These are phyloP conservation scores for Ogataea degrootiae DNA, from an alignment of 805 yeast species.

Conservation along the genomic window DNA sequence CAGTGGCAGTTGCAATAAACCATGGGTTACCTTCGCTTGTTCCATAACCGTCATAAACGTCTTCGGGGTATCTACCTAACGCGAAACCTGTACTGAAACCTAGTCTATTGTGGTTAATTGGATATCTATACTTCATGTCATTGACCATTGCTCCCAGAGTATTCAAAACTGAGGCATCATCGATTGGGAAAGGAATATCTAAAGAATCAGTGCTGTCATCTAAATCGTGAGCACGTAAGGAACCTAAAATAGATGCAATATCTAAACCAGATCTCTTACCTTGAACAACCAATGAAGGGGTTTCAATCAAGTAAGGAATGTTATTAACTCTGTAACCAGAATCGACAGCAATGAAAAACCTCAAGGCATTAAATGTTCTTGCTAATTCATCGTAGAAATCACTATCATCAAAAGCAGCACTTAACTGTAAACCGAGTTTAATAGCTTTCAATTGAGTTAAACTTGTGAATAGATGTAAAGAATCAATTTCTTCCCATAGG, in stretches of 20 bases:
- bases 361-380: conserved; percentile 31
- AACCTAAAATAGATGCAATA: conserved; percentile 60
- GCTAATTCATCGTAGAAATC: conserved; percentile 29
- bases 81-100: conserved; percentile 50
- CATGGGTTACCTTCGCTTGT: conserved; percentile 86
- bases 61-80: conserved; percentile 91
- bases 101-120: conserved; percentile 56
- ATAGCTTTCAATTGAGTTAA: conserved; percentile 70
- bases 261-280: conserved; percentile 69
- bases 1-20: conserved; percentile 76
- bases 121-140: conserved; percentile 72
- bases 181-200: conserved; percentile 58
- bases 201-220: conserved; percentile 30
- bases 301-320: conserved; percentile 62
- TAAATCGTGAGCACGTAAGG: conserved; percentile 40
- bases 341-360: conserved; percentile 34
- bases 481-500: conserved; percentile 85
- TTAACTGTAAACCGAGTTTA: conserved; percentile 43
- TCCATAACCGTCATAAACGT: conserved; percentile 72
- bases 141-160: conserved; percentile 58
- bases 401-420: conserved; percentile 29
- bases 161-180: conserved; percentile 52
- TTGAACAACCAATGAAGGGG: conserved; percentile 41
- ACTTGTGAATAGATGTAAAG: conserved; percentile 75
- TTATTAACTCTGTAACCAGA: conserved; percentile 37